Evolutionary conservation across 176 grass and related monocot genomes (phyloP).

Genomic region (Hordeum vulgare): MorexV3_pseudomolecules_assembly NC_058520.1:534495846-534496345

Average conservation of each 20-base stretch:
- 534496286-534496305: not conserved
- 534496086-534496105: not conserved
- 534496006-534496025: conserved; percentile 17
- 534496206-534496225: not conserved
- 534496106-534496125: not conserved
- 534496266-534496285: not conserved
- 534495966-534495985: conserved; percentile 3
- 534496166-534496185: not conserved
- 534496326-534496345: not conserved
- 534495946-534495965: not conserved
- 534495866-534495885: not conserved
- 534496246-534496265: not conserved
- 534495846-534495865: not conserved
- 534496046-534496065: not conserved
- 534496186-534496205: not conserved
- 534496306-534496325: not conserved
- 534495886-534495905: conserved; percentile 25
- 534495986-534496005: not conserved
- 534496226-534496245: not conserved
- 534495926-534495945: not conserved
- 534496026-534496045: conserved; percentile 9
- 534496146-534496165: not conserved
- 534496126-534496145: not conserved
- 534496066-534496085: not conserved
- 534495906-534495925: conserved; percentile 24